Percentiles rank a stretch among this genome's conserved stretches.
Conservation (phyloP, 805 yeast genomes). For the Schwanniomyces pseudopolymorphus region DNA sequence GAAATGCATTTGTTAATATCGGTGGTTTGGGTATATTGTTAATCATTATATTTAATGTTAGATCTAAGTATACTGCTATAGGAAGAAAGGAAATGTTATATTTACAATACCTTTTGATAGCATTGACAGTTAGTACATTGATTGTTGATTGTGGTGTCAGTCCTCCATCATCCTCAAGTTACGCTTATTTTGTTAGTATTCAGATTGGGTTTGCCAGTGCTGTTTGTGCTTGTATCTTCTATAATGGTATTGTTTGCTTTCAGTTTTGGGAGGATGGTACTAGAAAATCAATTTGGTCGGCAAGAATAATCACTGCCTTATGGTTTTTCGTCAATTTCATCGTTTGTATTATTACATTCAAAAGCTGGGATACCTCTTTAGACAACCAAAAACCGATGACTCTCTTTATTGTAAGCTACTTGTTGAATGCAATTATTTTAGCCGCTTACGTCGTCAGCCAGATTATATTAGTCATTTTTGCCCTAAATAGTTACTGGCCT, state of each 20-base stretch:
- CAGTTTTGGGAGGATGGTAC: constrained; percentile 97
- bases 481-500: constrained; percentile 83
- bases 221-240: constrained; percentile 64
- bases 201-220: constrained; percentile 77
- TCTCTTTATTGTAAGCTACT: constrained; percentile 66
- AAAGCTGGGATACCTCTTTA: constrained; percentile 53
- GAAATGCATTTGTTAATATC: constrained; percentile 82
- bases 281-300: constrained; percentile 52
- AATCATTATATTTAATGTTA: constrained; percentile 72
- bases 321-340: constrained; percentile 69
- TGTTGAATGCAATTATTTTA: constrained; percentile 68
- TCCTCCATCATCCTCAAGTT: constrained; percentile 77
- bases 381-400: constrained; percentile 58
- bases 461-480: constrained; percentile 60
- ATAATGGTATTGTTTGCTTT: constrained; percentile 79
- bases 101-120: constrained; percentile 61
- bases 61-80: constrained; percentile 89
- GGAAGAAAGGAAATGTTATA: constrained; percentile 85
- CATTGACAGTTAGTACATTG: constrained; percentile 61
- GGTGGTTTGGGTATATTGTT: constrained; percentile 64
- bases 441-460: constrained; percentile 66
- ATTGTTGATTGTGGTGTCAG: constrained; percentile 91
- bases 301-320: constrained; percentile 50
- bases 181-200: constrained; percentile 78
- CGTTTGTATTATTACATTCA: constrained; percentile 70